Conservation (phyloP, 352 stramenopile genomes). For the Pilasporangium apinafurcum region DNA sequence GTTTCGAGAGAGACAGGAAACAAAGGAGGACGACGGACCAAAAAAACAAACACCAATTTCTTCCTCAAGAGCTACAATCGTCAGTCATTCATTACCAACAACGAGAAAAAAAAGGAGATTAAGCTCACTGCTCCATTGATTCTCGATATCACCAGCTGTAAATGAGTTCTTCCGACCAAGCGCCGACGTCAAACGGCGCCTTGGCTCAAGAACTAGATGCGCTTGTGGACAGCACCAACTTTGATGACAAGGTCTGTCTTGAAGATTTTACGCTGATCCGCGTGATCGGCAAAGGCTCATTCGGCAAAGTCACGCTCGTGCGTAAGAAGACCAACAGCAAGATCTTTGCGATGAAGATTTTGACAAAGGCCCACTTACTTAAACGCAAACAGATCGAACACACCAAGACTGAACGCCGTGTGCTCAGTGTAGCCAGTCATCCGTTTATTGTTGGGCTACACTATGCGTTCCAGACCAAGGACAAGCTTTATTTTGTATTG, state of each 20-base stretch:
- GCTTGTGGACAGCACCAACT: slow-evolving; percentile 69
- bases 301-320: slow-evolving; percentile 86
- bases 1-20: too few species aligned
- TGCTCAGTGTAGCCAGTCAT: slow-evolving; percentile 94
- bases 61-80: too few species aligned
- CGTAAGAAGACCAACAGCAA: slow-evolving; percentile 88
- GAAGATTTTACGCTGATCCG: slow-evolving; percentile 89
- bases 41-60: too few species aligned
- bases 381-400: slow-evolving; percentile 95
- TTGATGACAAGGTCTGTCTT: slow-evolving; percentile 84
- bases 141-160: too few species aligned
- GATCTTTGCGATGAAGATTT: slow-evolving; percentile 90
- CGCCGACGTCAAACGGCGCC: too few species aligned
- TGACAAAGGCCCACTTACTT: slow-evolving; percentile 90
- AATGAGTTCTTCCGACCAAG: too few species aligned
- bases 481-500: slow-evolving; percentile 97
- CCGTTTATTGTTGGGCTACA: slow-evolving; percentile 97
- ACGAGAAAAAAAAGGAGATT: too few species aligned
- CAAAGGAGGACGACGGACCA: too few species aligned
- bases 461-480: slow-evolving; percentile 96
- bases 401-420: slow-evolving; percentile 94
- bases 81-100: too few species aligned
- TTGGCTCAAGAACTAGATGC: slow-evolving; percentile 70
- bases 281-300: slow-evolving; percentile 86
- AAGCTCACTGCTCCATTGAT: too few species aligned